phyloP scores from a whole-genome alignment of 805 yeast species.

The Priceomyces castillae region DNA sequence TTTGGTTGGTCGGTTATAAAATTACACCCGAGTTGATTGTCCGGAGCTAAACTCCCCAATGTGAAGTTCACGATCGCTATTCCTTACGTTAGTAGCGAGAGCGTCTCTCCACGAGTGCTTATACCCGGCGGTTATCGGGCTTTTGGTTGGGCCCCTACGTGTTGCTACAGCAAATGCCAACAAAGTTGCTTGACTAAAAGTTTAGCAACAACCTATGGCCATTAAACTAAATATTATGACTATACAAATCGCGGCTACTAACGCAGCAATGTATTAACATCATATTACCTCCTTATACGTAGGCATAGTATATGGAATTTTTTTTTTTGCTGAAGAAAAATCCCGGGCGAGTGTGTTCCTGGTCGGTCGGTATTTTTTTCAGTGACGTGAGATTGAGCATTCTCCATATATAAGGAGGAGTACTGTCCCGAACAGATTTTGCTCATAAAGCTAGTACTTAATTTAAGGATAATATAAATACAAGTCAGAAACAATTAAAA shows the following conservation, averaged over 20 bases:
- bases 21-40: neutral
- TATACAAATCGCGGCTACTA: neutral
- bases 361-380: constrained; percentile 7
- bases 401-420: constrained; percentile 9
- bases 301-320: neutral
- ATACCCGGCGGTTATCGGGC: neutral
- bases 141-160: neutral
- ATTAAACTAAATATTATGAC: neutral
- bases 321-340: constrained; percentile 1
- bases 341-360: constrained; percentile 11
- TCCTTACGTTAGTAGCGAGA: no score
- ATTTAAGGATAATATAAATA: constrained; percentile 1
- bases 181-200: neutral
- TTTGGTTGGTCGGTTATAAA: no score
- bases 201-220: neutral
- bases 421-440: neutral
- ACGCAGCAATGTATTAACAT: neutral
- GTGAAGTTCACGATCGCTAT: no score
- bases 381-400: constrained; percentile 4
- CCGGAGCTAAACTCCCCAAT: neutral
- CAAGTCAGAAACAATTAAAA: constrained; percentile 15
- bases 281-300: neutral
- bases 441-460: neutral
- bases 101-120: neutral
- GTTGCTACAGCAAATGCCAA: no score